phyloP scores from a whole-genome alignment of 257 asterid genomes.

The Thymus quinquecostatus region DNA sequence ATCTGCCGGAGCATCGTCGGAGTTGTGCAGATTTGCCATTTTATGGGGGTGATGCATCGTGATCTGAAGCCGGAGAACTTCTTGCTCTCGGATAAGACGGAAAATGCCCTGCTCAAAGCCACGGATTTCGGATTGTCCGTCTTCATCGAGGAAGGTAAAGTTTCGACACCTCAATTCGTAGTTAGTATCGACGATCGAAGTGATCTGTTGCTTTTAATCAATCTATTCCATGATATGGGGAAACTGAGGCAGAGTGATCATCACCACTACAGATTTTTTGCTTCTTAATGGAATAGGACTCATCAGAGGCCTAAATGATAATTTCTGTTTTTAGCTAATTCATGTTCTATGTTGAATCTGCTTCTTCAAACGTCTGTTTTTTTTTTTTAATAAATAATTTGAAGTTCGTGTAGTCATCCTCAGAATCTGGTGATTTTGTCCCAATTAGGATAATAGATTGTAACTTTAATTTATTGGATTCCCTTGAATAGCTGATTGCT shows the following conservation, averaged over 20 bases:
- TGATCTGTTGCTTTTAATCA: no score
- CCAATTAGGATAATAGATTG: background rate
- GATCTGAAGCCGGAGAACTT: conserved; percentile 88
- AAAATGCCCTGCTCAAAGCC: conserved; percentile 63
- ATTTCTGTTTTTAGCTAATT: no score
- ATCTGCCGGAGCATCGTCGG: conserved; percentile 68
- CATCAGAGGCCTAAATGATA: no score
- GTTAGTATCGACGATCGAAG: no score
- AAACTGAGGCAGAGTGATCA: no score
- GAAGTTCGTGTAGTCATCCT: background rate
- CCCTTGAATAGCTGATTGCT: no score
- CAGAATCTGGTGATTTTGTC: background rate
- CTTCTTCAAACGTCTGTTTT: no score
- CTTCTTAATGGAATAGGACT: no score
- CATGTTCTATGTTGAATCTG: no score
- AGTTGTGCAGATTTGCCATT: conserved; percentile 78
- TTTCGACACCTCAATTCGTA: background rate
- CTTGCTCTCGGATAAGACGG: conserved; percentile 64
- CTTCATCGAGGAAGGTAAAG: conserved; percentile 70
- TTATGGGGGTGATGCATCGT: conserved; percentile 84
- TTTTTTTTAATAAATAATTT: background rate
- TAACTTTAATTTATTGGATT: background rate
- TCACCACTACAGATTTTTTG: no score
- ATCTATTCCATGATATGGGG: no score
- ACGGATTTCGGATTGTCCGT: conserved; percentile 84